phyloP scores from a whole-genome alignment of 192 early-diverging fungal genomes.

The Backusella sp. region DNA sequence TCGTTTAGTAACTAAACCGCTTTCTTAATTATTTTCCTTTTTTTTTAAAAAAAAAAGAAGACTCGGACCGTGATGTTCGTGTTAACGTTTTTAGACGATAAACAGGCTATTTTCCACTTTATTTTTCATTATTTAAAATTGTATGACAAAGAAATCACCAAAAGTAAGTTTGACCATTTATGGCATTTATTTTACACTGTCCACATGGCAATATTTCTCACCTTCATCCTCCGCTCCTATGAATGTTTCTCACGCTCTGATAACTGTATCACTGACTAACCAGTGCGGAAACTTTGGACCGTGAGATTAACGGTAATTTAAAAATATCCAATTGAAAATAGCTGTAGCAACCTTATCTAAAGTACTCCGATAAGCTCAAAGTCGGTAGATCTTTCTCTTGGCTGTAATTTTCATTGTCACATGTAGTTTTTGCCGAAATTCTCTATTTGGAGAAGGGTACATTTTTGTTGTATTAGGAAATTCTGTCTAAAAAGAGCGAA shows the following conservation, averaged over 20 bases:
- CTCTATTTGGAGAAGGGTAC: background rate
- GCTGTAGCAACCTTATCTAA: background rate
- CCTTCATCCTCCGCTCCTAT: constrained; percentile 4
- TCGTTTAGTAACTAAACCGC: background rate
- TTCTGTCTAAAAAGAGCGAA: background rate
- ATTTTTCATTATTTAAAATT: background rate
- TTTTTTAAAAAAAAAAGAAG: background rate
- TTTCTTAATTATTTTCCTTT: background rate
- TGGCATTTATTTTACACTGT: constrained; percentile 3
- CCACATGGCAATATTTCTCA: background rate
- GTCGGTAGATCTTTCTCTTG: constrained; percentile 4
- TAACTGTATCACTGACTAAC: background rate
- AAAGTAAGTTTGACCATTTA: background rate
- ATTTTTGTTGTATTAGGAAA: background rate
- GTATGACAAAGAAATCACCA: background rate
- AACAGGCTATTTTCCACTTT: background rate
- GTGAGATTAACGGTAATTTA: background rate
- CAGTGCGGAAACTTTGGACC: background rate
- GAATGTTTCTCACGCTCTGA: constrained; percentile 5
- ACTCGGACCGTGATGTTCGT: background rate
- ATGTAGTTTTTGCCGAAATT: background rate
- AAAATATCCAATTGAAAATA: background rate
- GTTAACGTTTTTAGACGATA: background rate
- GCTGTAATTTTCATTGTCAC: background rate
- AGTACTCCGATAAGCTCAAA: constrained; percentile 1